Evolutionary conservation across 192 early-diverging fungal species (phyloP).

Genomic region (Backusella australiensis): DNA sequence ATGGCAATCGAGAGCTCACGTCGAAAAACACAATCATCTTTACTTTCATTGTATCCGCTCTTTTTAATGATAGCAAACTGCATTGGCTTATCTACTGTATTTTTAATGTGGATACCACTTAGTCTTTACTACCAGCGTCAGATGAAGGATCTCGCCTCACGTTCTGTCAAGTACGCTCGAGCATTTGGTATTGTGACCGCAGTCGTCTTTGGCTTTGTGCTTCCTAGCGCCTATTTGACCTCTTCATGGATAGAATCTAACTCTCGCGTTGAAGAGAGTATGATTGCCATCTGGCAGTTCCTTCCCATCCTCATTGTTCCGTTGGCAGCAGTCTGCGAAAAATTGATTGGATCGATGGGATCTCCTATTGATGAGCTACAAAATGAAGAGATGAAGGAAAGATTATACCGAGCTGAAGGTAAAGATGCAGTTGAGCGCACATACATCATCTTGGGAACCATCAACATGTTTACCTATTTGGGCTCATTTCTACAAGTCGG

Average conservation of each 20-base stretch:
- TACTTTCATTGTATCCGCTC: background rate
- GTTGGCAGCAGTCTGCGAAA: background rate
- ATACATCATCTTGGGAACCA: conserved; percentile 15
- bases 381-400: background rate
- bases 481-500: background rate
- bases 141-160: background rate
- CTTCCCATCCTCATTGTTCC: background rate
- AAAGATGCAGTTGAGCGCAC: conserved; percentile 11
- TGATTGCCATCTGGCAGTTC: background rate
- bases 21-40: background rate
- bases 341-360: background rate
- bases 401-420: conserved; percentile 4
- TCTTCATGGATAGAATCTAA: background rate
- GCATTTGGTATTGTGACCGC: background rate
- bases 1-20: conserved; percentile 23
- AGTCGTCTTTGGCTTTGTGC: background rate
- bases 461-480: conserved; percentile 16
- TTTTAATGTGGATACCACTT: conserved; percentile 13
- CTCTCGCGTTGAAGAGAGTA: background rate
- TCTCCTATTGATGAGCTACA: background rate
- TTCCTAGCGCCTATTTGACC: background rate
- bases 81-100: conserved; percentile 2
- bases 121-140: background rate
- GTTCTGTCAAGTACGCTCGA: background rate
- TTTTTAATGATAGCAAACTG: conserved; percentile 2